These are phyloP conservation scores for Tylopilus intermedius DNA, from an alignment of 768 basidiomycete species.

Conservation along the genomic window DNA sequence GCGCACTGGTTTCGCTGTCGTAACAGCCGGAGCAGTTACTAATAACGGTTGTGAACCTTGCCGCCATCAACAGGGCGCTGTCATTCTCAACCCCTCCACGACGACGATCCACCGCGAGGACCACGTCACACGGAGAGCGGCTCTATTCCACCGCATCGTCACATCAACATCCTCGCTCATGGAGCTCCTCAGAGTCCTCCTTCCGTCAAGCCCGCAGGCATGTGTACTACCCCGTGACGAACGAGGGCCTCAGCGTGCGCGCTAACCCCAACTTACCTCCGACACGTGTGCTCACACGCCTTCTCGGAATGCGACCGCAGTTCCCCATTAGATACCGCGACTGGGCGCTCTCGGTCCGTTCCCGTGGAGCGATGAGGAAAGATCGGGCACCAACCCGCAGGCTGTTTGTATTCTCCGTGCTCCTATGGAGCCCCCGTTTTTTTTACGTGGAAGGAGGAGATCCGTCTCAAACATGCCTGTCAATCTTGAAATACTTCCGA, in stretches of 20 bases:
- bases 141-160: background rate
- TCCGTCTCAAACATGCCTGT: slow-evolving; percentile 3
- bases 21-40: slow-evolving; percentile 28
- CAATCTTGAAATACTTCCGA: slow-evolving; percentile 21
- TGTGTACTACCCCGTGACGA: background rate
- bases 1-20: slow-evolving; percentile 35
- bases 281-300: slow-evolving; percentile 34
- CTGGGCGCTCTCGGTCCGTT: slow-evolving; percentile 6
- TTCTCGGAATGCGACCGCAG: slow-evolving; percentile 26
- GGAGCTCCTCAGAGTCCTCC: background rate
- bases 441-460: slow-evolving; percentile 19
- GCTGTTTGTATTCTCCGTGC: slow-evolving; percentile 4
- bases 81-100: slow-evolving; percentile 6
- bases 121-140: background rate
- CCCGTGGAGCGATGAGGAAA: slow-evolving; percentile 12
- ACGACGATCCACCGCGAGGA: slow-evolving; percentile 1
- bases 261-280: slow-evolving; percentile 27
- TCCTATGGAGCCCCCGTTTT: background rate
- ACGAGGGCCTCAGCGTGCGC: slow-evolving; percentile 14
- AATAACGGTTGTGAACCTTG: slow-evolving; percentile 18
- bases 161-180: no score
- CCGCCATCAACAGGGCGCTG: slow-evolving; percentile 25
- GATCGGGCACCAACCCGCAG: slow-evolving; percentile 1
- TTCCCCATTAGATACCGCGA: slow-evolving; percentile 15
- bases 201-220: background rate